Percentiles rank a stretch among this genome's conserved stretches.
phyloP scores from a whole-genome alignment of 176 grass and related monocot species.

The Secale cereale region DNA sequence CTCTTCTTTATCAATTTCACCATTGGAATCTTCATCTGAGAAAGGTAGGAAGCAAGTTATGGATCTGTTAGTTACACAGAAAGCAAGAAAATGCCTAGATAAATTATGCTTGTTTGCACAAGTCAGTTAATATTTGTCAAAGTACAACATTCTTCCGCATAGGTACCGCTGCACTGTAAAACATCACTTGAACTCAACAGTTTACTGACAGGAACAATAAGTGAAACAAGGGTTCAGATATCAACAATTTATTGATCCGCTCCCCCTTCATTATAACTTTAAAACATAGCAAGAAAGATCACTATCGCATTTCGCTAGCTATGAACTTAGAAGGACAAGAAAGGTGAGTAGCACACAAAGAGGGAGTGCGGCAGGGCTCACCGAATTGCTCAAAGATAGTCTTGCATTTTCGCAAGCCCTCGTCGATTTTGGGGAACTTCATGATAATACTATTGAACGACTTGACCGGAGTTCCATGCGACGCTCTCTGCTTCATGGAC shows the following conservation, averaged over 20 bases:
- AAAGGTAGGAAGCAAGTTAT: not conserved
- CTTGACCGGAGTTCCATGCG: constrained; percentile 58
- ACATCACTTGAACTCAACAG: not conserved
- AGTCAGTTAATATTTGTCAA: not conserved
- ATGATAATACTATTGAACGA: constrained; percentile 80
- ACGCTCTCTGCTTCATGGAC: constrained; percentile 67
- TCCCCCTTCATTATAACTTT: not conserved
- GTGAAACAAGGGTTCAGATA: not conserved
- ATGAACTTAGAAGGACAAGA: not conserved
- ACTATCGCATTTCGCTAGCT: not conserved
- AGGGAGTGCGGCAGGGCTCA: constrained; percentile 23
- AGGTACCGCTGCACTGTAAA: not conserved
- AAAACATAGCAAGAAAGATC: not conserved
- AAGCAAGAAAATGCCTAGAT: not conserved
- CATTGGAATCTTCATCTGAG: constrained; percentile 95
- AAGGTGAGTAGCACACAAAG: not conserved
- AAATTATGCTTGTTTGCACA: not conserved
- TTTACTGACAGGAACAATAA: not conserved
- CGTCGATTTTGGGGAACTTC: constrained; percentile 87
- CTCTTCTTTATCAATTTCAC: constrained; percentile 84
- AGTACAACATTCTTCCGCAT: not conserved
- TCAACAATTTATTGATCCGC: not conserved
- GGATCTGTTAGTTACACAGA: not conserved
- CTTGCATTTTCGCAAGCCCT: constrained; percentile 92
- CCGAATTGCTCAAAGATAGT: constrained; percentile 88